Conservation (phyloP, 805 yeast species). For the Metschnikowia gelsemii region DNA sequence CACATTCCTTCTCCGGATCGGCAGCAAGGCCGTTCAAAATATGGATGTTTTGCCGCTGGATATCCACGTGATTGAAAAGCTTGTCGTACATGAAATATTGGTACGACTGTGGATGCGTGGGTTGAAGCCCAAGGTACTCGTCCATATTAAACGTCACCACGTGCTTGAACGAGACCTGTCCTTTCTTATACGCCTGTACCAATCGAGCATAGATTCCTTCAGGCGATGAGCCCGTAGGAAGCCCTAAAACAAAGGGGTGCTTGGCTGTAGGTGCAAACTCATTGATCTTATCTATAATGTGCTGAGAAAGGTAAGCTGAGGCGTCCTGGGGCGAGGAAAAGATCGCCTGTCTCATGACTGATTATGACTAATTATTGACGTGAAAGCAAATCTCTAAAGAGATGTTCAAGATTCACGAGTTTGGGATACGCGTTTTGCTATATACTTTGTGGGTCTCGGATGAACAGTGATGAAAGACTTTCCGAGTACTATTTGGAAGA, state of each 20-base stretch:
- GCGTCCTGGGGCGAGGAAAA: slow-evolving; percentile 43
- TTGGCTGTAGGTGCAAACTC: slow-evolving; percentile 43
- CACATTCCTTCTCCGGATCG: slow-evolving; percentile 48
- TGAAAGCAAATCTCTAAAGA: no score
- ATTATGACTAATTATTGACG: neutral
- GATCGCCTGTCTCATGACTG: slow-evolving; percentile 18
- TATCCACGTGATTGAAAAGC: slow-evolving; percentile 55
- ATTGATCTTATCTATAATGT: slow-evolving; percentile 45
- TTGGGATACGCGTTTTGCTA: no score
- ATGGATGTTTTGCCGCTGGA: slow-evolving; percentile 50
- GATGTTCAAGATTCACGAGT: no score
- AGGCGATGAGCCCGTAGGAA: slow-evolving; percentile 64
- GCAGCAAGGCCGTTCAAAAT: slow-evolving; percentile 53
- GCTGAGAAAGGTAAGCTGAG: slow-evolving; percentile 44
- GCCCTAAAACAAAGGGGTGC: slow-evolving; percentile 54
- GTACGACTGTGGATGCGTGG: slow-evolving; percentile 51
- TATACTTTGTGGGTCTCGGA: no score
- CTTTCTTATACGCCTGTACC: slow-evolving; percentile 43
- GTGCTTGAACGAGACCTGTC: slow-evolving; percentile 46
- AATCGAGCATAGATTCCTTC: slow-evolving; percentile 51
- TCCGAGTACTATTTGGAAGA: no score
- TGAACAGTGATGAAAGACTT: no score
- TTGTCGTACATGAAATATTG: slow-evolving; percentile 58
- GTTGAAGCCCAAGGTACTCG: slow-evolving; percentile 52
- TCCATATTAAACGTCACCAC: slow-evolving; percentile 65